phyloP scores from a whole-genome alignment of 305 asterid genomes.

The Fraxinus sp. region DNA sequence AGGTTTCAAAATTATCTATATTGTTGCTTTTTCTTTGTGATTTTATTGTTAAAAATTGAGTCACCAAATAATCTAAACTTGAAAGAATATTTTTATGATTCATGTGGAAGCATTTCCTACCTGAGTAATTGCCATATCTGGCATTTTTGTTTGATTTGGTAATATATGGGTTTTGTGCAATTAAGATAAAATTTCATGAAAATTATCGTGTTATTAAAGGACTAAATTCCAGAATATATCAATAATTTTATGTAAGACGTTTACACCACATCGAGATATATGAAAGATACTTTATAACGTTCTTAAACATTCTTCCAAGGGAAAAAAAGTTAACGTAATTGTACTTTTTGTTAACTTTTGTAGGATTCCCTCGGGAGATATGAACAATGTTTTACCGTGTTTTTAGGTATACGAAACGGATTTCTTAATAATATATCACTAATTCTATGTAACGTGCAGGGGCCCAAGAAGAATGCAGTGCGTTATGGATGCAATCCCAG shows the following conservation, averaged over 20 bases:
- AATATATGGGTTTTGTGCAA: background rate
- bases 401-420: background rate
- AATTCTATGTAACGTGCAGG: slow-evolving; percentile 35
- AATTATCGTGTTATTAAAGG: background rate
- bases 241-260: background rate
- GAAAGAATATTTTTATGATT: background rate
- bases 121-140: background rate
- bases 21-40: background rate
- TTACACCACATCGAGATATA: background rate
- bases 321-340: background rate
- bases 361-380: background rate
- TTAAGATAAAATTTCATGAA: background rate
- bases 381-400: background rate
- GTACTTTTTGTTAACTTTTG: background rate
- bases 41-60: background rate
- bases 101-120: background rate
- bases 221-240: background rate
- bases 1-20: background rate
- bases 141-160: background rate
- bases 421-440: background rate
- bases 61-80: background rate
- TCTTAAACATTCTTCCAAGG: background rate
- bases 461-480: slow-evolving; percentile 95
- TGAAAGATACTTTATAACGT: background rate
- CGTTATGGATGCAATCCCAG: slow-evolving; percentile 66